Evolutionary conservation across 495 filamentous ascomycete species (phyloP), one percentile per base, ranked within the genome.

Genomic region (Aspergillus panamensis): DNA sequence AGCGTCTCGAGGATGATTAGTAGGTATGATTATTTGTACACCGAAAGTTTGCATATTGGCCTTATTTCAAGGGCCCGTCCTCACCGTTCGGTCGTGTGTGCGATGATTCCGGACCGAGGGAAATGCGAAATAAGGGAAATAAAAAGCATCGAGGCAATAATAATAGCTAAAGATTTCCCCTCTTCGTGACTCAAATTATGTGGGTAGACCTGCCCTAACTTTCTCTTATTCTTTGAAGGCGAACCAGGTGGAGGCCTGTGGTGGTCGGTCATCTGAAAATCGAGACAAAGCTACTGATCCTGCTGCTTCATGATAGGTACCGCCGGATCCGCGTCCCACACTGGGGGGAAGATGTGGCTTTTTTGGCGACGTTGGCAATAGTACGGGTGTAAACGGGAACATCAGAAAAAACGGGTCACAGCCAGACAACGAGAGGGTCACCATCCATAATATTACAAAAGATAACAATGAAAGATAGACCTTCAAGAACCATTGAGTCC

Each of bases 281-380:
- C 32, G 55, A 53, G 60, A 54, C 63, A 53, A 60, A 64, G 62
- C 58, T 57, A 51, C 63, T 52, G 49, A 59, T 52, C 55, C 61
- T 58, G 59, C 54, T 54, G 57, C 53, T 52, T 59, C 51, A 62
- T 66, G 63, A 69, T 66, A 66, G 64, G 63, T 61, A 69, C 64
- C 64, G 66, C 66, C 60, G 57, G 61, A 64, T 69, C 66, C 66
- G 66, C 66, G 66, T 69, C 66, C 66, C 66, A 66, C 66, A 60
- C 45, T 55, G 58, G 52, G 44, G 50, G 45, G 40, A 40, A 37
- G 42, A 39, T 49, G 65, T 65, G 65, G 62, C 66, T 63, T 65
- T 59, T 57, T 61, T 52, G 61, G 63, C 61, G 64, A 57, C 51
- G 54, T 45, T 59, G 61, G 61, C 53, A 57, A 48, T 56, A 48